A percentile compares a stretch with the other conserved stretches of the same genome.
Evolutionary conservation across 2,329 filamentous ascomycete species (phyloP).

Genomic region (Trematosphaeria pertusa): DNA sequence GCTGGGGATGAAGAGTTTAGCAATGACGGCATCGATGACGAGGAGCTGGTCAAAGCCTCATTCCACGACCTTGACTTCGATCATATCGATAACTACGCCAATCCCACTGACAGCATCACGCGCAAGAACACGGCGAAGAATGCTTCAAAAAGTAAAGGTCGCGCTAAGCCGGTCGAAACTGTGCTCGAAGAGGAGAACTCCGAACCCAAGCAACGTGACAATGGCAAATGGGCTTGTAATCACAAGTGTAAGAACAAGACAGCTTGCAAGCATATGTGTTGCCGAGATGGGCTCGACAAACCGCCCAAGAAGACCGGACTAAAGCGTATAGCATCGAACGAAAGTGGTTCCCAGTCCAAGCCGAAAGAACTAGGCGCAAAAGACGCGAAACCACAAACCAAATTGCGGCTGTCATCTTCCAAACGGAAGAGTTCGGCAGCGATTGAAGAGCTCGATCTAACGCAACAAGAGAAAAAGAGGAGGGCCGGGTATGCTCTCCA

Average conservation of each 20-base stretch:
- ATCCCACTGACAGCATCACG: conserved; percentile 25
- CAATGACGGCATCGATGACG: conserved; percentile 60
- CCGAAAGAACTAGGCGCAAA: conserved; percentile 7
- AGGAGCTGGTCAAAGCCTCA: conserved; percentile 58
- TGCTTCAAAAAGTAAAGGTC: conserved; percentile 14
- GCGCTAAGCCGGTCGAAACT: conserved; percentile 8
- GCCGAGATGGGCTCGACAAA: conserved; percentile 73
- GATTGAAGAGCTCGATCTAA: conserved; percentile 43
- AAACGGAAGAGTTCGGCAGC: conserved; percentile 32
- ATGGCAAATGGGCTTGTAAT: conserved; percentile 77
- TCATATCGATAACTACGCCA: conserved; percentile 60
- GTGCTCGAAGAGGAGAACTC: conserved; percentile 15
- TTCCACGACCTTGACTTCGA: conserved; percentile 51
- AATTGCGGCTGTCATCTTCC: conserved; percentile 31
- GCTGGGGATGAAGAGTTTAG: conserved; percentile 57
- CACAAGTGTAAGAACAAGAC: conserved; percentile 71
- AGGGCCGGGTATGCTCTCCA: conserved; percentile 22
- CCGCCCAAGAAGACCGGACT: conserved; percentile 55
- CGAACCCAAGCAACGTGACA: conserved; percentile 64
- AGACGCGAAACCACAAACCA: conserved; percentile 32
- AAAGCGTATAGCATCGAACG: conserved; percentile 28
- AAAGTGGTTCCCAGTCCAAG: conserved; percentile 10
- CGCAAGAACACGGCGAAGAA: conserved; percentile 30
- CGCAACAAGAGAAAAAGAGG: conserved; percentile 37
- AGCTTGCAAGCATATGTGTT: conserved; percentile 75